A percentile compares a stretch with the other conserved stretches of the same genome.
phyloP scores from a whole-genome alignment of 192 early-diverging fungal genomes.

The Coemansia biformis region DNA sequence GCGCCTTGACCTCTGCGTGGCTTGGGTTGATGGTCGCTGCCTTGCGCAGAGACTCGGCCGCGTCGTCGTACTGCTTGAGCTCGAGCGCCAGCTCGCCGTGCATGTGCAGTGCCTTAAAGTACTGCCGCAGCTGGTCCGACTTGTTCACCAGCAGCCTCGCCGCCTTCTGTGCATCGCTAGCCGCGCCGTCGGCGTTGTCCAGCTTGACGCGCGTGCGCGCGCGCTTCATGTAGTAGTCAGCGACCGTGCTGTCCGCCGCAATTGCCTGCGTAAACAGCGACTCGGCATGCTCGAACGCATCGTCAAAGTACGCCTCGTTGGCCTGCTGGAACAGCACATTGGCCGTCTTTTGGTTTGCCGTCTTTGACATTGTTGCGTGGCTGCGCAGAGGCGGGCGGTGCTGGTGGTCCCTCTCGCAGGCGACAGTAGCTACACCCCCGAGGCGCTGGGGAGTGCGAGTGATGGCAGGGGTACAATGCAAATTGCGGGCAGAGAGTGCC shows the following conservation, averaged over 20 bases:
- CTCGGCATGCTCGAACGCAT: slow-evolving; percentile 70
- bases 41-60: slow-evolving; percentile 53
- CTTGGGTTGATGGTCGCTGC: slow-evolving; percentile 58
- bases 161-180: slow-evolving; percentile 62
- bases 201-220: slow-evolving; percentile 62
- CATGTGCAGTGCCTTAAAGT: slow-evolving; percentile 63
- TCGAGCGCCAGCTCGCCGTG: slow-evolving; percentile 57
- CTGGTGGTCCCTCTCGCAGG: too few species aligned
- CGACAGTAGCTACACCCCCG: too few species aligned
- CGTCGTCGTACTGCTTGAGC: slow-evolving; percentile 56
- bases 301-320: slow-evolving; percentile 73
- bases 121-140: slow-evolving; percentile 43
- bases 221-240: slow-evolving; percentile 66
- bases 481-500: too few species aligned
- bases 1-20: slow-evolving; percentile 33
- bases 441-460: too few species aligned
- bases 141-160: slow-evolving; percentile 52
- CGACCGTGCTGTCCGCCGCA: slow-evolving; percentile 51
- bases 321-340: slow-evolving; percentile 50
- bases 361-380: too few species aligned
- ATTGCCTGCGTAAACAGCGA: slow-evolving; percentile 65
- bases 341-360: slow-evolving; percentile 32
- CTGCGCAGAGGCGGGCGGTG: too few species aligned
- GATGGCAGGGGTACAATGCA: too few species aligned
- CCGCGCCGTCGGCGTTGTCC: slow-evolving; percentile 54